These are phyloP conservation scores for Scedosporium minutisporum DNA, from an alignment of 2,329 filamentous ascomycete species.

Conservation along the genomic window DNA sequence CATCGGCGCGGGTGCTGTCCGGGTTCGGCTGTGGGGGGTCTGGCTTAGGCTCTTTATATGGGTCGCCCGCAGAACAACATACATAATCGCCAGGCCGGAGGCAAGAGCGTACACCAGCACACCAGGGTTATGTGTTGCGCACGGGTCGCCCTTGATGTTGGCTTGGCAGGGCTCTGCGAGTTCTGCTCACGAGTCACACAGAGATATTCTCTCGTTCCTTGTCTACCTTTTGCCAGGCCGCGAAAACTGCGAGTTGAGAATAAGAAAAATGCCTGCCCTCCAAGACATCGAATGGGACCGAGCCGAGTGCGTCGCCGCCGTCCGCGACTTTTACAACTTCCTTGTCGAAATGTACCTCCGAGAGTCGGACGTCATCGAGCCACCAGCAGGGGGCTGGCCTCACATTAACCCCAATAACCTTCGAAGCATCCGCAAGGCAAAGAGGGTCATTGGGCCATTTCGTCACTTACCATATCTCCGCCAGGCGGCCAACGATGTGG, in stretches of 20 bases:
- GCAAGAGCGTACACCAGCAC: slow-evolving; percentile 13
- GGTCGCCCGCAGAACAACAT: slow-evolving; percentile 13
- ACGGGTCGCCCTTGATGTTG: too few species aligned
- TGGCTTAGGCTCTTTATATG: background rate
- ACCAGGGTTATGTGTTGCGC: slow-evolving; percentile 19
- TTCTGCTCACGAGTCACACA: too few species aligned
- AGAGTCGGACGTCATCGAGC: slow-evolving; percentile 14
- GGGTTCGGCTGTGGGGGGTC: background rate
- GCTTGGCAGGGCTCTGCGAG: slow-evolving; percentile 12
- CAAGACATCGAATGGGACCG: too few species aligned
- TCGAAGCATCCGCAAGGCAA: slow-evolving; percentile 13
- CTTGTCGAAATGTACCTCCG: slow-evolving; percentile 17
- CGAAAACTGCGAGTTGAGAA: too few species aligned
- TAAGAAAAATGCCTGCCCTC: too few species aligned
- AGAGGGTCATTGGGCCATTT: slow-evolving; percentile 20
- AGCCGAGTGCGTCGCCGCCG: too few species aligned
- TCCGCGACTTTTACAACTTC: slow-evolving; percentile 16
- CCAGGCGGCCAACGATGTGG: slow-evolving; percentile 6
- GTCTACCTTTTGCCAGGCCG: too few species aligned
- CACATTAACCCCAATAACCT: slow-evolving; percentile 11
- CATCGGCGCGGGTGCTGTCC: background rate
- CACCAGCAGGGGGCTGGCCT: slow-evolving; percentile 19
- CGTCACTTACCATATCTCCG: slow-evolving; percentile 18
- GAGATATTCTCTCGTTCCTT: too few species aligned
- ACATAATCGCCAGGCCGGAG: slow-evolving; percentile 12